Conservation (phyloP, 257 asterid species). For the Plantago major region DNA sequence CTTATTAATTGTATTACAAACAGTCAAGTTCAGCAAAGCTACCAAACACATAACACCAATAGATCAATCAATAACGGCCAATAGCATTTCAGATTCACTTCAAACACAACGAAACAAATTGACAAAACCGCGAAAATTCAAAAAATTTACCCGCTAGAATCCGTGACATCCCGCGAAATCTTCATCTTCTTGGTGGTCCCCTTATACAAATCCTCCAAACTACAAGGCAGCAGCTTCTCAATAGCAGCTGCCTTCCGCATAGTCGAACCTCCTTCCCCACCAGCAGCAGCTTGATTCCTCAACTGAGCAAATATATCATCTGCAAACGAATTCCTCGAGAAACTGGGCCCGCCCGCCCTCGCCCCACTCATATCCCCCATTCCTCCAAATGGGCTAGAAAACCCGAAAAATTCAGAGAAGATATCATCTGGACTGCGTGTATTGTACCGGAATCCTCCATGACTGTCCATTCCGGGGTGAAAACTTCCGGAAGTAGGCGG, state of each 20-base stretch:
- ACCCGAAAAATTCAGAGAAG: constrained; percentile 52
- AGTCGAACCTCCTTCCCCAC: constrained; percentile 38
- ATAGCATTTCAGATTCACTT: background rate
- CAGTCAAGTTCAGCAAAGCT: background rate
- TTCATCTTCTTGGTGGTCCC: constrained; percentile 74
- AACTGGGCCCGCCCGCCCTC: constrained; percentile 31
- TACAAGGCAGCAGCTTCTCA: constrained; percentile 52
- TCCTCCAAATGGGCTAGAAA: constrained; percentile 42
- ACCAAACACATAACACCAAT: too few relatives aligned
- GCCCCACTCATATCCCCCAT: constrained; percentile 56
- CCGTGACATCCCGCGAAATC: constrained; percentile 58
- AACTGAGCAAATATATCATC: constrained; percentile 48
- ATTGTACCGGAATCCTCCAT: constrained; percentile 42
- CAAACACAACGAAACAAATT: background rate
- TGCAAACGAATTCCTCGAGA: constrained; percentile 38
- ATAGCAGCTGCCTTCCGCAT: constrained; percentile 50
- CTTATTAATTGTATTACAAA: background rate
- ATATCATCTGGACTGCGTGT: constrained; percentile 61
- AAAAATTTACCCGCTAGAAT: constrained; percentile 45
- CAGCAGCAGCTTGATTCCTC: constrained; percentile 31
- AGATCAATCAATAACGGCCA: background rate
- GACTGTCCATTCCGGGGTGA: constrained; percentile 31
- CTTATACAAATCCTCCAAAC: constrained; percentile 69
- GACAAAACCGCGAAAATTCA: background rate
- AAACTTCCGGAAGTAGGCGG: constrained; percentile 48